phyloP scores from a whole-genome alignment of 1,284 basidiomycete genomes.

The Cryptococcus depauperatus region DNA sequence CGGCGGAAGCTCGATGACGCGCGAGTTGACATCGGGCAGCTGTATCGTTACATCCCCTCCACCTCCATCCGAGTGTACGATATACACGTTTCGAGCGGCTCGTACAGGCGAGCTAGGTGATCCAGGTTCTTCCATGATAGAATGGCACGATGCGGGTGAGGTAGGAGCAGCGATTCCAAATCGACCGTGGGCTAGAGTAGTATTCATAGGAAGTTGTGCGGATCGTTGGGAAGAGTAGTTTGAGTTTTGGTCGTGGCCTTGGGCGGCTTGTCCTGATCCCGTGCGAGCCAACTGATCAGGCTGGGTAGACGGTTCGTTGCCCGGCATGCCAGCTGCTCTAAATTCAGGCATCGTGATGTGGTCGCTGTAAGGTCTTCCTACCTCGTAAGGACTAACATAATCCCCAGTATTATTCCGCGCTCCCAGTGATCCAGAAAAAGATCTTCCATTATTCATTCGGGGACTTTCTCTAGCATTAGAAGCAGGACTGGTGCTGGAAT shows the following conservation, averaged over 20 bases:
- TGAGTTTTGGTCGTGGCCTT: neutral
- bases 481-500: neutral
- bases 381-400: neutral
- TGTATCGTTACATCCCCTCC: conserved; percentile 22
- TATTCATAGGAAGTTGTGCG: neutral
- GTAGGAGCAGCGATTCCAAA: neutral
- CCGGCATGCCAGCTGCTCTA: neutral
- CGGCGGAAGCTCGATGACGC: conserved; percentile 26
- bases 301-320: neutral
- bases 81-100: conserved; percentile 20
- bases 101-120: neutral
- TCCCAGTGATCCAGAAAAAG: neutral
- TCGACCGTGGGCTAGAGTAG: neutral
- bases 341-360: conserved; percentile 3
- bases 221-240: neutral
- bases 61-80: conserved; percentile 25
- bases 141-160: conserved; percentile 6
- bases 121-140: neutral
- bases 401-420: neutral
- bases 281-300: neutral
- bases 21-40: conserved; percentile 15
- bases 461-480: too few species aligned
- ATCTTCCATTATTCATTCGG: too few species aligned
- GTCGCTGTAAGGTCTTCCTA: conserved; percentile 1
- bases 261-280: neutral